These are phyloP conservation scores for Hura crepitans DNA, from an alignment of 441 rosid genomes.

Conservation along the genomic window DNA sequence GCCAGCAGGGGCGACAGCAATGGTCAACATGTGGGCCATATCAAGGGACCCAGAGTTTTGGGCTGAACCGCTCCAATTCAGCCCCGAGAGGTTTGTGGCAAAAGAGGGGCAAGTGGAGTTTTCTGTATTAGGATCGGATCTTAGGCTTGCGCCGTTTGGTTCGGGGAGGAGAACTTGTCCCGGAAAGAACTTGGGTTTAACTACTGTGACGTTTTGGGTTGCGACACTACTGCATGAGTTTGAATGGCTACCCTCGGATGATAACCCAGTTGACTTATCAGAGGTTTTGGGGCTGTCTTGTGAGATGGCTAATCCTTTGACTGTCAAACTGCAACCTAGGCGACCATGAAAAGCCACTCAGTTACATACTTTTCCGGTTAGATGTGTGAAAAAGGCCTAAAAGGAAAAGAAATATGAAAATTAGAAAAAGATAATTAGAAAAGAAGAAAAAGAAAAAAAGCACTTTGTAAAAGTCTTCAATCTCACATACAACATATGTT, in stretches of 20 bases:
- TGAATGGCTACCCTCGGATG: constrained; percentile 53
- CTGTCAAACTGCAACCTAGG: constrained; percentile 44
- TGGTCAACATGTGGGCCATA: constrained; percentile 69
- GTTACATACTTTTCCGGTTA: no score
- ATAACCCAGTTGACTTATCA: constrained; percentile 43
- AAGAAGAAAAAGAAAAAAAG: no score
- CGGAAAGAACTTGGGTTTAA: constrained; percentile 63
- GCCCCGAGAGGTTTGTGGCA: constrained; percentile 52
- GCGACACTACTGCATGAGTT: constrained; percentile 69
- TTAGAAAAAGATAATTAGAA: no score
- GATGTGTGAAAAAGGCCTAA: no score
- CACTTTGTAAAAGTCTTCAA: no score
- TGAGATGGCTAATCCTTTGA: constrained; percentile 79
- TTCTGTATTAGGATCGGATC: constrained; percentile 67
- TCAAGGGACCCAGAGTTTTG: constrained; percentile 52
- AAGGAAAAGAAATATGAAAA: no score
- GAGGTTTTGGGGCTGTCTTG: constrained; percentile 71
- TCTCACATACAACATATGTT: no score
- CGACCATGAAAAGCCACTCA: constrained; percentile 9
- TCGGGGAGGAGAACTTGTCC: constrained; percentile 87
- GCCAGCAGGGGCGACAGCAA: constrained; percentile 51
- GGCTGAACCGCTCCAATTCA: constrained; percentile 47
- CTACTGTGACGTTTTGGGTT: constrained; percentile 58
- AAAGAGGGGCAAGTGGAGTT: constrained; percentile 52
- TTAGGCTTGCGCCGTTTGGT: constrained; percentile 80